These are phyloP conservation scores for Puccinellia tenuiflora DNA, from an alignment of 176 grass and related monocot species.

Conservation along the genomic window DNA sequence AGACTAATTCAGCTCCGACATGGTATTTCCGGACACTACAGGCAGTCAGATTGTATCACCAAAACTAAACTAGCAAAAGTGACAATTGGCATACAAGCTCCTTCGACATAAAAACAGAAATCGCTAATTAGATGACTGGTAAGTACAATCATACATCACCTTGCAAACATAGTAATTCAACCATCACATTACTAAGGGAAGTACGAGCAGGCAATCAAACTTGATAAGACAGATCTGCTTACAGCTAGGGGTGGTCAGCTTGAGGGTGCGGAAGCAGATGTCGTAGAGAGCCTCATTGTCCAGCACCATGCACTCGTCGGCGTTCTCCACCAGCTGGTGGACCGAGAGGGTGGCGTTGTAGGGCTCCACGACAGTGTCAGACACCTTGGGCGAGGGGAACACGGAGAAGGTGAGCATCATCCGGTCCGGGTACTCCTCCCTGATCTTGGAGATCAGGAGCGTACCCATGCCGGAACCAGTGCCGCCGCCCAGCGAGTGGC, in stretches of 20 bases:
- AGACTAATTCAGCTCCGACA: neutral
- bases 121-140: neutral
- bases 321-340: constrained; percentile 88
- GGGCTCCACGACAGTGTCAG: constrained; percentile 77
- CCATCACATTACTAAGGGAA: neutral
- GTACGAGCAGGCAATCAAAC: neutral
- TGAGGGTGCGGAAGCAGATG: constrained; percentile 81
- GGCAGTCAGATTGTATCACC: neutral
- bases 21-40: neutral
- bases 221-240: neutral
- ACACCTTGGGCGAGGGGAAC: constrained; percentile 87
- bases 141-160: neutral
- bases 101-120: neutral
- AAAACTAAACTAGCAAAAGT: neutral
- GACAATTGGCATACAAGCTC: neutral
- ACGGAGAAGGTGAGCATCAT: constrained; percentile 95
- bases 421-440: constrained; percentile 77
- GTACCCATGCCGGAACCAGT: constrained; percentile 81
- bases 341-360: constrained; percentile 78
- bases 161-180: neutral
- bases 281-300: constrained; percentile 86
- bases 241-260: constrained; percentile 88
- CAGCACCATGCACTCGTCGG: constrained; percentile 84
- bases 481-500: constrained; percentile 72
- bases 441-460: constrained; percentile 77